Conservation (phyloP, 1,284 basidiomycete genomes). For the Cryptococcus floricola region DNA sequence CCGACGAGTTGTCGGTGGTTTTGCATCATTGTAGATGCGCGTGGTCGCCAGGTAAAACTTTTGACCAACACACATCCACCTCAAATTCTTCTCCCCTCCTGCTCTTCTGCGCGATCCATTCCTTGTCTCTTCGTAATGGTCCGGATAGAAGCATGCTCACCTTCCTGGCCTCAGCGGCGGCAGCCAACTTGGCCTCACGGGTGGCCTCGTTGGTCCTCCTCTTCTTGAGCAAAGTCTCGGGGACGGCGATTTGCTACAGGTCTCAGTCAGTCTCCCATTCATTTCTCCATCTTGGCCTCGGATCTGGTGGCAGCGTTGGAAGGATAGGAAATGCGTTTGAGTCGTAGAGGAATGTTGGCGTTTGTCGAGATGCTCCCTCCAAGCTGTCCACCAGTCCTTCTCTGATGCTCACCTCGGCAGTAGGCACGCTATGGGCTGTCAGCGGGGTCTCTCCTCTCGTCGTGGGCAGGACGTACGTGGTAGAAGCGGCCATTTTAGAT, state of each 20-base stretch:
- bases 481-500: slow-evolving; percentile 44
- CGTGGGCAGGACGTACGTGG: slow-evolving; percentile 25
- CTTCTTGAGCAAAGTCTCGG: slow-evolving; percentile 99
- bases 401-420: slow-evolving; percentile 34
- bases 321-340: too few relatives aligned
- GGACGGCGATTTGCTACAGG: slow-evolving; percentile 67
- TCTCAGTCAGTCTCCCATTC: background rate
- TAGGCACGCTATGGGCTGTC: slow-evolving; percentile 28
- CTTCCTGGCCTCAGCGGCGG: slow-evolving; percentile 85
- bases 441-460: background rate
- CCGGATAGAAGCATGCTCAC: slow-evolving; percentile 55
- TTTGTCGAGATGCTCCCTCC: background rate
- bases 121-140: background rate
- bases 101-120: background rate
- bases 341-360: background rate
- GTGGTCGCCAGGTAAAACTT: background rate
- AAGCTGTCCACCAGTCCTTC: background rate
- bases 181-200: slow-evolving; percentile 87
- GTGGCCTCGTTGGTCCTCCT: slow-evolving; percentile 97
- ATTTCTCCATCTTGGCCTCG: background rate
- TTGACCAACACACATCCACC: background rate
- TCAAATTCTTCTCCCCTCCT: background rate
- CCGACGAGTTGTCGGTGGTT: slow-evolving; percentile 54
- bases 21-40: slow-evolving; percentile 65
- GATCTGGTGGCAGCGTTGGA: too few relatives aligned